Percentiles rank a stretch among this genome's conserved stretches.
phyloP scores from a whole-genome alignment of 768 basidiomycete species.

The Russula sp. region DNA sequence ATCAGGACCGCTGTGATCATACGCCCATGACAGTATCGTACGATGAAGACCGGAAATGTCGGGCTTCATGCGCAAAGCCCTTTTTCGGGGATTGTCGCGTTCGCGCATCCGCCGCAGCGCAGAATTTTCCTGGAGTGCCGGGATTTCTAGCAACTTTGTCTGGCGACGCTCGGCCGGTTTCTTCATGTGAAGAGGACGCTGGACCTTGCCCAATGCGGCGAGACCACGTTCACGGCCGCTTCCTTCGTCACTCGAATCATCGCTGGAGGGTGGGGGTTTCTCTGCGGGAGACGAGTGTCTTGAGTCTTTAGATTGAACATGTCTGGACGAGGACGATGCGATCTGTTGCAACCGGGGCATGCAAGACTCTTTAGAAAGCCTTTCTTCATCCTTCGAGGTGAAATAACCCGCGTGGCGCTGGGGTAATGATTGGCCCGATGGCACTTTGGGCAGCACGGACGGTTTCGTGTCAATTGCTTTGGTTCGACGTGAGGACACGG shows the following conservation, averaged over 20 bases:
- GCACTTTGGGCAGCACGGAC: slow-evolving; percentile 6
- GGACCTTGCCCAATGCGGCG: slow-evolving; percentile 26
- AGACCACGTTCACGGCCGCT: slow-evolving; percentile 39
- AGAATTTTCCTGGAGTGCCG: slow-evolving; percentile 43
- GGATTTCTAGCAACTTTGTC: slow-evolving; percentile 60
- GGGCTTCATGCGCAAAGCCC: slow-evolving; percentile 71
- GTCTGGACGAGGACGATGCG: slow-evolving; percentile 36
- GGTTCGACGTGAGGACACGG: not conserved
- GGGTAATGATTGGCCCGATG: slow-evolving; percentile 16
- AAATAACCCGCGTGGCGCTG: slow-evolving; percentile 30
- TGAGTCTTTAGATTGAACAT: slow-evolving; percentile 20
- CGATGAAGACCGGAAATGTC: slow-evolving; percentile 78
- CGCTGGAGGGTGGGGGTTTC: slow-evolving; percentile 28
- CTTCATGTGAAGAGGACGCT: slow-evolving; percentile 44
- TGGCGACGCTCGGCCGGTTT: slow-evolving; percentile 59
- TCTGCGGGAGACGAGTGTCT: slow-evolving; percentile 1
- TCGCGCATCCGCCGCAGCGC: slow-evolving; percentile 51
- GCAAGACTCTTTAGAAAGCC: slow-evolving; percentile 38
- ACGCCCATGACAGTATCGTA: slow-evolving; percentile 81
- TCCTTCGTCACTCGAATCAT: slow-evolving; percentile 44
- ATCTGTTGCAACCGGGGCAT: slow-evolving; percentile 43
- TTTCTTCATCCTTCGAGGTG: slow-evolving; percentile 39
- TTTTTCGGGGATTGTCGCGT: slow-evolving; percentile 60
- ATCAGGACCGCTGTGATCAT: slow-evolving; percentile 58
- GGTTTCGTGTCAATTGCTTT: not conserved